Evolutionary conservation across 1,139 yeast genomes (phyloP), one percentile per base, ranked within the genome.

Genomic region (Pichia sp.): DNA sequence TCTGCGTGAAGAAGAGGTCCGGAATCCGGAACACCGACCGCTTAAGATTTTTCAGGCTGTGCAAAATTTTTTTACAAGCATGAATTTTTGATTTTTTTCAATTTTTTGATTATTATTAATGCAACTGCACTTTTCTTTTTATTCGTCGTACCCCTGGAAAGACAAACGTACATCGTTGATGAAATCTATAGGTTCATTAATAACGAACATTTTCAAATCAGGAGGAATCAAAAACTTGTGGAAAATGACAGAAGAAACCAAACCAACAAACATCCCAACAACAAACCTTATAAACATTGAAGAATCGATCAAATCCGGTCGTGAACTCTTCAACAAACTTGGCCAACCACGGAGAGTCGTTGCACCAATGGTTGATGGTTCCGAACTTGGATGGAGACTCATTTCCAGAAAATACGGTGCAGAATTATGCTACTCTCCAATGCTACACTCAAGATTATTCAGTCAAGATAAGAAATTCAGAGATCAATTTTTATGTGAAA

Each of bases 301-400:
- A 37, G 46, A 47, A 15, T 49, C 53, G 2, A 39, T 53, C 2
- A 40, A 30, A 42, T 61, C 65, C 20, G 98, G 98, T 3, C 75
- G 96, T 51, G 81, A 78, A 41, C 74, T 93, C 5, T 91, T 72
- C 62, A 75, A 85, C 44, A 68, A 77, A 14, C 70, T 93, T 15
- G 95, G 95, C 0, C 60, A 69, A 20, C 99, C 99, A 1, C 79
- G 75, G 46, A 87, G 87, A 53, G 83, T 94, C 17, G 95, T 94
- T 22, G 99, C 98, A 1, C 99, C 99, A 1, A 93, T 94, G 98
- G 99, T 94, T 12, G 99, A 94, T 66, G 98, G 90, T 58, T 83
- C 93, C 3, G 99, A 94, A 61, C 74, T 93, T 28, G 99, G 96
- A 1, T 94, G 99, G 98, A 76, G 99, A 57, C 77, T 89, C 17